These are phyloP conservation scores for Ogataea trehaloabstinens DNA, from an alignment of 805 yeast genomes.

Conservation along the genomic window DNA sequence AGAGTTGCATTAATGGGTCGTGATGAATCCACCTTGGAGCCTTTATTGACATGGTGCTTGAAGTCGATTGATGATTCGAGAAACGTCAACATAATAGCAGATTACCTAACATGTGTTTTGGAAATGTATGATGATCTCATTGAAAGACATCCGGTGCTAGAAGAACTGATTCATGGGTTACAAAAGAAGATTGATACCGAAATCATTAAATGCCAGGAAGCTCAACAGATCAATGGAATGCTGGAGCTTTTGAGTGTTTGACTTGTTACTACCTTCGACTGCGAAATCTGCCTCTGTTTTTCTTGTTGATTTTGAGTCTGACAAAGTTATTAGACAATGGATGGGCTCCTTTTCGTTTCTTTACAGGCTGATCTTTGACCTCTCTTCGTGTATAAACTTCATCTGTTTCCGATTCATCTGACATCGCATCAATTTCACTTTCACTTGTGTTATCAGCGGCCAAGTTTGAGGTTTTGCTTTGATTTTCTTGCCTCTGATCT, in stretches of 20 bases:
- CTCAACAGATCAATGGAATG: slow-evolving; percentile 91
- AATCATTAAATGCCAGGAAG: slow-evolving; percentile 77
- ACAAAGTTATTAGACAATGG: slow-evolving; percentile 36
- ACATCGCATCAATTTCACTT: slow-evolving; percentile 23
- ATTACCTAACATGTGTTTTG: slow-evolving; percentile 62
- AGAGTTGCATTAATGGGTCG: slow-evolving; percentile 76
- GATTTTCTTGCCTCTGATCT: slow-evolving; percentile 17
- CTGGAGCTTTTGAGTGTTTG: slow-evolving; percentile 70
- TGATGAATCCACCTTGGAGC: slow-evolving; percentile 80
- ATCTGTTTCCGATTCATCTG: slow-evolving; percentile 16
- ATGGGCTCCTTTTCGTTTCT: slow-evolving; percentile 26
- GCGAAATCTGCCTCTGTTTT: slow-evolving; percentile 24
- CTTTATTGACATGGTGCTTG: slow-evolving; percentile 79
- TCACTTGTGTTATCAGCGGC: neutral
- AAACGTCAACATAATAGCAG: slow-evolving; percentile 60
- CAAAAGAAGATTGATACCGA: slow-evolving; percentile 63
- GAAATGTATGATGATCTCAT: slow-evolving; percentile 76
- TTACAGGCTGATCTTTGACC: slow-evolving; percentile 9
- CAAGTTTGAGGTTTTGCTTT: slow-evolving; percentile 13
- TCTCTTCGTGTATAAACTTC: slow-evolving; percentile 22
- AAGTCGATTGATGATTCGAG: slow-evolving; percentile 78
- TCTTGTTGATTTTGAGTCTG: slow-evolving; percentile 31
- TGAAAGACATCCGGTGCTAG: slow-evolving; percentile 73
- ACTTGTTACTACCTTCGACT: slow-evolving; percentile 17
- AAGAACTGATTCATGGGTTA: slow-evolving; percentile 64